Evolutionary conservation across 345 rosid genomes (phyloP).

Genomic region (Eucalyptus cloeziana): DNA sequence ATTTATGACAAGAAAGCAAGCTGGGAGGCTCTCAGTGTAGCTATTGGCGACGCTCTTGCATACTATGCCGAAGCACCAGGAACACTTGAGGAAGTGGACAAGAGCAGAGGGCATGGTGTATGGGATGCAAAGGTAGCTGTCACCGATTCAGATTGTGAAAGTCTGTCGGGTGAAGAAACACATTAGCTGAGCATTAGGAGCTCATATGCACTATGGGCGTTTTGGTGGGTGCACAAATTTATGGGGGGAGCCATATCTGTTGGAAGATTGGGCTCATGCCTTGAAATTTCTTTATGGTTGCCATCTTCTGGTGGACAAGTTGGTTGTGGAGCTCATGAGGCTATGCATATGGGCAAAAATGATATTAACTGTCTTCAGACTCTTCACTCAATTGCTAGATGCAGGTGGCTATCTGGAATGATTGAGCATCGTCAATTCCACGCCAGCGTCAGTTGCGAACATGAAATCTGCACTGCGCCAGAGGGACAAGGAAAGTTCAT

Average conservation of each 20-base stretch:
- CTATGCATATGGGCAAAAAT: background rate
- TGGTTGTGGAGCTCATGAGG: background rate
- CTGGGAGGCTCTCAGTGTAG: background rate
- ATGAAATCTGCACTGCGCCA: background rate
- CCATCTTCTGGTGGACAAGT: background rate
- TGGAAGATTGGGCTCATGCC: background rate
- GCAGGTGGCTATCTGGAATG: background rate
- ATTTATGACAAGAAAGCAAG: background rate
- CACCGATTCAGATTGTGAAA: background rate
- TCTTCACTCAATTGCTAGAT: background rate
- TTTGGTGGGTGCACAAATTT: background rate
- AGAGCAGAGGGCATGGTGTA: background rate
- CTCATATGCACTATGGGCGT: background rate
- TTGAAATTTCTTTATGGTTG: background rate
- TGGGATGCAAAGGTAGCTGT: background rate
- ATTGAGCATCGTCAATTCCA: background rate
- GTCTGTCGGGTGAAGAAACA: background rate
- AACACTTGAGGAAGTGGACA: background rate
- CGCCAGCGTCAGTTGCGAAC: background rate
- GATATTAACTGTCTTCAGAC: background rate
- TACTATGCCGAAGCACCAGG: background rate
- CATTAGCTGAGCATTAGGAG: background rate
- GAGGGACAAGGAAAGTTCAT: background rate
- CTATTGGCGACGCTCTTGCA: background rate
- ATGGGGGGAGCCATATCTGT: background rate